Evolutionary conservation across 2,329 filamentous ascomycete species (phyloP), one percentile per base, ranked within the genome.

Genomic region (Fonsecaea nubica): DNA sequence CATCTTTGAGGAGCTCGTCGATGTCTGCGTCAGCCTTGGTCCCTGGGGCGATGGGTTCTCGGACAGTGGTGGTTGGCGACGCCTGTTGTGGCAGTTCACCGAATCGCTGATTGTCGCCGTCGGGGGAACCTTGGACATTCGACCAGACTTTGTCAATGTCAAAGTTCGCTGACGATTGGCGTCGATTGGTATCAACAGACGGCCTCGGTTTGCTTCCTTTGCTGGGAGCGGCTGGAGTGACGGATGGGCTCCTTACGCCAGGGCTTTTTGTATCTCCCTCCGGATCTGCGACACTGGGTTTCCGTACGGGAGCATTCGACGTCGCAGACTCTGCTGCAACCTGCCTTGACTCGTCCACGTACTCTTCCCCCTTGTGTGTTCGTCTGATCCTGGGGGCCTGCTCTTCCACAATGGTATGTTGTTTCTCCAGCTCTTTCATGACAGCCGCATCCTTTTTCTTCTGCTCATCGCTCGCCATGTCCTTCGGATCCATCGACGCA

Each of bases 321-420:
- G 82, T 82, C 38, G 82, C 78, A 6, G 81, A 80, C 67, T 85
- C 83, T 33, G 78, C 78, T 38, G 79, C 75, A 48, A 79, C 80
- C 68, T 83, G 79, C 58, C 80, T 83, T 38, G 96, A 92, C 54
- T 90, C 88, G 68, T 94, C 93, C 15, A 98, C 85, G 15, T 97
- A 79, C 76, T 98, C 95, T 65, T 97, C 93, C 12, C 95, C 95
- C 78, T 98, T 98, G 81, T 98, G 94, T 1, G 94, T 97, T 72
- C 92, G 89, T 73, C 93, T 87, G 64, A 97, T 89, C 2, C 93
- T 88, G 3, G 93, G 91, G 1, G 87, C 92, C 57, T 87, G 85
- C 18, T 91, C 88, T 54, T 72, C 69, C 66, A 94, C 89, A 38
- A 96, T 85, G 55, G 95, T 93, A 54, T 94, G 91, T 67, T 87